phyloP scores from a whole-genome alignment of 192 early-diverging fungal genomes.

The Coemansia sp. region DNA sequence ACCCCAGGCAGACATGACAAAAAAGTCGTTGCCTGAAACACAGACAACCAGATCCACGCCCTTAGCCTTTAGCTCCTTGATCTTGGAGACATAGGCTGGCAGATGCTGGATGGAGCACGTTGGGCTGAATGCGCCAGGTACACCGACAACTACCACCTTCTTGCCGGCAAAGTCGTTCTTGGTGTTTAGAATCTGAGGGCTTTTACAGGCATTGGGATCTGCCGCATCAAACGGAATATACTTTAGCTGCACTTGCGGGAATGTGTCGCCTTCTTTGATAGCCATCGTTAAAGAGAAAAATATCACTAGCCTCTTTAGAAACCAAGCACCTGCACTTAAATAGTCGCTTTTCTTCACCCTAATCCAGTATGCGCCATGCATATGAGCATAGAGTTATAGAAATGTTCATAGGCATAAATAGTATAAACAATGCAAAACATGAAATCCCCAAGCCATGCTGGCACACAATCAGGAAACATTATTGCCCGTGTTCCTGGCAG shows the following conservation, averaged over 20 bases:
- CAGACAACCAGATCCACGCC: constrained; percentile 45
- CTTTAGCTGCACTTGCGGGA: constrained; percentile 59
- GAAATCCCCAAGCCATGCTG: too few relatives aligned
- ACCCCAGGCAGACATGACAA: constrained; percentile 58
- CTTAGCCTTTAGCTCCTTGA: constrained; percentile 35
- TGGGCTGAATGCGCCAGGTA: constrained; percentile 41
- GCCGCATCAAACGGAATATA: constrained; percentile 49
- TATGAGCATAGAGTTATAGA: too few relatives aligned
- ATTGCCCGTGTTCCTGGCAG: too few relatives aligned
- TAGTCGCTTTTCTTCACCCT: too few relatives aligned
- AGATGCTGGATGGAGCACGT: constrained; percentile 44
- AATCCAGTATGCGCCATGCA: too few relatives aligned
- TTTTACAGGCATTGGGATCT: constrained; percentile 49
- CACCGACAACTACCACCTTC: constrained; percentile 39
- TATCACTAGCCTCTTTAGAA: too few relatives aligned
- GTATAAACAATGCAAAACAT: too few relatives aligned
- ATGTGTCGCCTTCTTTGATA: constrained; percentile 53
- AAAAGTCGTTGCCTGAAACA: constrained; percentile 52
- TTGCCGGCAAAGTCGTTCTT: constrained; percentile 47
- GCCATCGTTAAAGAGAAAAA: constrained; percentile 12
- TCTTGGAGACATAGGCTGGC: constrained; percentile 27
- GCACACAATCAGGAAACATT: too few relatives aligned
- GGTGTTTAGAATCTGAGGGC: constrained; percentile 38
- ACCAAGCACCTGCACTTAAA: too few relatives aligned
- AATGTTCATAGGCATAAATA: too few relatives aligned